These are phyloP conservation scores for Lepidopterella palustris DNA, from an alignment of 495 filamentous ascomycete species.

Conservation along the genomic window DNA sequence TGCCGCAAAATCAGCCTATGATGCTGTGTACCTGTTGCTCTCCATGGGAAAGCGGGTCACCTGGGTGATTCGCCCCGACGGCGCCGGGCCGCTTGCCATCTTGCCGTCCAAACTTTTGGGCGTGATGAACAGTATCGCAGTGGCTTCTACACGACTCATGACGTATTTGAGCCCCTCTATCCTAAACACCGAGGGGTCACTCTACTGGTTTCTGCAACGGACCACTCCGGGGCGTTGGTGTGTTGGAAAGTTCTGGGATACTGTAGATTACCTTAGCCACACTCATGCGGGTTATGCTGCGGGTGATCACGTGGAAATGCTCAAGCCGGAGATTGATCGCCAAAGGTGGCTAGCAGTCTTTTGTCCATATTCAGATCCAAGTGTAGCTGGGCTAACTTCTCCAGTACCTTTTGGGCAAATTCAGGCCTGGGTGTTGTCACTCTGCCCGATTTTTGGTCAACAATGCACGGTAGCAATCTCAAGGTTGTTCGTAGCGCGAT, in stretches of 20 bases:
- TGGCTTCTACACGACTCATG: slow-evolving; percentile 15
- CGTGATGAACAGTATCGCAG: slow-evolving; percentile 12
- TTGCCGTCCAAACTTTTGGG: slow-evolving; percentile 13
- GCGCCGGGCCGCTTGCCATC: slow-evolving; percentile 18
- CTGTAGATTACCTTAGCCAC: not conserved
- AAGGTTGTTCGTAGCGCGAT: not conserved
- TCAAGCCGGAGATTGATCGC: not conserved
- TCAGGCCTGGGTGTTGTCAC: slow-evolving; percentile 37
- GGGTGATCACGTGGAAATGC: not conserved
- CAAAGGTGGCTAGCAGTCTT: not conserved
- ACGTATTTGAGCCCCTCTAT: slow-evolving; percentile 23
- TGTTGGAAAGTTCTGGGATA: not conserved
- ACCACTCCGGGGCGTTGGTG: not conserved
- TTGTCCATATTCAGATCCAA: not conserved
- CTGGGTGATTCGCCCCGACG: not conserved
- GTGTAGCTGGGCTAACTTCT: not conserved
- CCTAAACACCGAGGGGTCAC: slow-evolving; percentile 15
- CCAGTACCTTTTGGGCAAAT: slow-evolving; percentile 39
- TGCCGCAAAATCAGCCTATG: slow-evolving; percentile 32
- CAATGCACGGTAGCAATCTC: slow-evolving; percentile 31
- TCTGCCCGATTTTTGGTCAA: slow-evolving; percentile 37
- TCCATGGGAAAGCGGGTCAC: not conserved
- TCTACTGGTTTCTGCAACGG: slow-evolving; percentile 17
- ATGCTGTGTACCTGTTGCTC: slow-evolving; percentile 25
- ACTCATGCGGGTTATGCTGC: not conserved